Evolutionary conservation across 2,329 filamentous ascomycete genomes (phyloP).

Genomic region (Elsinoe arachidis): DNA sequence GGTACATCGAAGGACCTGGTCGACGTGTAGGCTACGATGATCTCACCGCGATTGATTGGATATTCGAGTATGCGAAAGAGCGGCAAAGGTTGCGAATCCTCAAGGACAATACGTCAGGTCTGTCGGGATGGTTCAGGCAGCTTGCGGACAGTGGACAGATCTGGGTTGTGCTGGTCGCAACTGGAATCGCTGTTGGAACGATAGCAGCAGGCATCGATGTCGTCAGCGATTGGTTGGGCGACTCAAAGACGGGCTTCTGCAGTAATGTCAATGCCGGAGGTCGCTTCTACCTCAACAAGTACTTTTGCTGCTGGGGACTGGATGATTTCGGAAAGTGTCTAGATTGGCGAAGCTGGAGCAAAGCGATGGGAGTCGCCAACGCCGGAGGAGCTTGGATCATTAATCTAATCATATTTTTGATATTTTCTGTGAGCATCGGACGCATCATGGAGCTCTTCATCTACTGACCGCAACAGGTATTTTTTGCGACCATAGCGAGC

Average conservation of each 20-base stretch:
- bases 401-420: slow-evolving; percentile 77
- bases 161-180: slow-evolving; percentile 80
- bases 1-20: slow-evolving; percentile 83
- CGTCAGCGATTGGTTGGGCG: slow-evolving; percentile 84
- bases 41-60: slow-evolving; percentile 97
- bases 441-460: neutral
- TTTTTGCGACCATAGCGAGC: slow-evolving; percentile 70
- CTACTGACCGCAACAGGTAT: slow-evolving; percentile 46
- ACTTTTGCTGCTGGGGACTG: slow-evolving; percentile 90
- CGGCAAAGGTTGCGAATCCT: slow-evolving; percentile 76
- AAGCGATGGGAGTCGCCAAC: slow-evolving; percentile 58
- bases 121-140: slow-evolving; percentile 64
- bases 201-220: slow-evolving; percentile 87
- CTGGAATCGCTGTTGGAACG: slow-evolving; percentile 72
- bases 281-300: slow-evolving; percentile 80
- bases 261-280: slow-evolving; percentile 67
- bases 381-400: slow-evolving; percentile 66
- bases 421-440: slow-evolving; percentile 60
- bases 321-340: slow-evolving; percentile 70
- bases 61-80: slow-evolving; percentile 97
- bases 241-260: slow-evolving; percentile 86
- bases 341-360: slow-evolving; percentile 82
- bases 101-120: slow-evolving; percentile 53
- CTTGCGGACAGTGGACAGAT: slow-evolving; percentile 80
- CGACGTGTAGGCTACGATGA: slow-evolving; percentile 91